Evolutionary conservation across 345 rosid species (phyloP).

Genomic region (Excoecaria agallocha): DNA sequence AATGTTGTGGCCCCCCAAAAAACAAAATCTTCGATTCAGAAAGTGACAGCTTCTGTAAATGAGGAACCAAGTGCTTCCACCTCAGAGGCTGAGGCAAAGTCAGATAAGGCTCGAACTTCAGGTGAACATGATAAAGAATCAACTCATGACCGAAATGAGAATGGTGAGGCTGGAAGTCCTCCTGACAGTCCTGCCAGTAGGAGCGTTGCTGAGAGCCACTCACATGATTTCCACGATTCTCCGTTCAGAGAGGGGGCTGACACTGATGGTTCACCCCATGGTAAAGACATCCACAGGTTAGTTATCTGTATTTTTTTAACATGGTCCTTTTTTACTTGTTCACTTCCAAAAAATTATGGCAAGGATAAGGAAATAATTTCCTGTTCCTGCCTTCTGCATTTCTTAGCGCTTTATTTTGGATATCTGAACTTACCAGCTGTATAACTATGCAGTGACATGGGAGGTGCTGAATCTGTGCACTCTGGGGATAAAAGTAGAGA

Average conservation of each 20-base stretch:
- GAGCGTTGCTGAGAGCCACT: slow-evolving; percentile 40
- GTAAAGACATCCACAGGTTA: slow-evolving; percentile 49
- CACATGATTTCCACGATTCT: slow-evolving; percentile 48
- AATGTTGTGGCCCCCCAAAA: slow-evolving; percentile 90
- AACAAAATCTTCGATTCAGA: slow-evolving; percentile 43
- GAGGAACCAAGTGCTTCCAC: no score
- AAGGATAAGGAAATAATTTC: not conserved
- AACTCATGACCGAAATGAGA: slow-evolving; percentile 42
- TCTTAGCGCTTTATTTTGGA: slow-evolving; percentile 4
- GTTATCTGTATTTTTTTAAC: slow-evolving; percentile 8
- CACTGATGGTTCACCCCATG: slow-evolving; percentile 54
- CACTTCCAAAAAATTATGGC: slow-evolving; percentile 1
- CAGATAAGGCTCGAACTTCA: slow-evolving; percentile 43
- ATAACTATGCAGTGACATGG: slow-evolving; percentile 76
- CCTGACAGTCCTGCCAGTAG: slow-evolving; percentile 41
- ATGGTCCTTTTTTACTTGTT: not conserved
- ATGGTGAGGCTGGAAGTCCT: slow-evolving; percentile 40
- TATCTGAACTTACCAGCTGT: no score
- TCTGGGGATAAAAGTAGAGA: slow-evolving; percentile 60
- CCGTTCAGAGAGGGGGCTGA: slow-evolving; percentile 37
- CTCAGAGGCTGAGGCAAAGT: slow-evolving; percentile 40
- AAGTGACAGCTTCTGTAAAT: slow-evolving; percentile 36
- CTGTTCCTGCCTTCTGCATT: slow-evolving; percentile 1
- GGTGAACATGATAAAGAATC: slow-evolving; percentile 59
- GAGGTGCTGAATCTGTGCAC: slow-evolving; percentile 49